Percentiles rank a stretch among this genome's conserved stretches.
These are phyloP conservation scores for Boletus tylopilopsis DNA, from an alignment of 768 basidiomycete species.

Conservation along the genomic window DNA sequence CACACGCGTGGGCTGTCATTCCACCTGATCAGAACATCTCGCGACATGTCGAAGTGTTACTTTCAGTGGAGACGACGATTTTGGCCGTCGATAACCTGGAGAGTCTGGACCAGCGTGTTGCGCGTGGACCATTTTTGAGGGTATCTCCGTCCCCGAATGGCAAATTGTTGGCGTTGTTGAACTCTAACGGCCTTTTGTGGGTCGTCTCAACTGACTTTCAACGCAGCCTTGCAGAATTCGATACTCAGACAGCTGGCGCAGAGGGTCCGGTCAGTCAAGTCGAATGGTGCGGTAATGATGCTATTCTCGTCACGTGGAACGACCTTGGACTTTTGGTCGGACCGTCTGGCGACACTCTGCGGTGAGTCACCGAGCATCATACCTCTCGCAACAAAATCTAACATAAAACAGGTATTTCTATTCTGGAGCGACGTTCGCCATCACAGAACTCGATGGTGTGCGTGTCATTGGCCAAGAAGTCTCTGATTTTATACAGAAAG, in stretches of 20 bases:
- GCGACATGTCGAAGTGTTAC: constrained; percentile 83
- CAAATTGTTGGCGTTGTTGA: constrained; percentile 83
- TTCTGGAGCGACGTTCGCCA: constrained; percentile 64
- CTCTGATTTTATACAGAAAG: constrained; percentile 91
- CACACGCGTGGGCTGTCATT: constrained; percentile 83
- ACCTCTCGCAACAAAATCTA: constrained; percentile 3
- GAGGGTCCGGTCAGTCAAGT: constrained; percentile 65
- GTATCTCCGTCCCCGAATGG: constrained; percentile 92
- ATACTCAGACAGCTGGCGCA: constrained; percentile 56
- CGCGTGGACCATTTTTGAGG: constrained; percentile 84
- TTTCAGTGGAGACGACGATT: constrained; percentile 79
- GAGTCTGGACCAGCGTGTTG: constrained; percentile 80
- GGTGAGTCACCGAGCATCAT: constrained; percentile 45
- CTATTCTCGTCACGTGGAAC: constrained; percentile 84
- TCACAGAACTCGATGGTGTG: constrained; percentile 88
- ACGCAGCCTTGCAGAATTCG: constrained; percentile 82
- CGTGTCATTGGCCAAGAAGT: constrained; percentile 76
- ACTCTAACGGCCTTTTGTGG: constrained; percentile 70
- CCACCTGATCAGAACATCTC: constrained; percentile 88
- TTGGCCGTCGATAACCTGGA: constrained; percentile 87
- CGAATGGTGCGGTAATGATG: constrained; percentile 97
- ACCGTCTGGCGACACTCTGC: constrained; percentile 82
- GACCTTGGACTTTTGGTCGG: constrained; percentile 80
- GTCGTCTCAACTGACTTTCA: constrained; percentile 96
- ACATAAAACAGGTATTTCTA: constrained; percentile 68